A percentile compares a stretch with the other conserved stretches of the same genome.
Evolutionary conservation across 2,329 filamentous ascomycete genomes (phyloP).

Genomic region (Cordyceps javanica): DNA sequence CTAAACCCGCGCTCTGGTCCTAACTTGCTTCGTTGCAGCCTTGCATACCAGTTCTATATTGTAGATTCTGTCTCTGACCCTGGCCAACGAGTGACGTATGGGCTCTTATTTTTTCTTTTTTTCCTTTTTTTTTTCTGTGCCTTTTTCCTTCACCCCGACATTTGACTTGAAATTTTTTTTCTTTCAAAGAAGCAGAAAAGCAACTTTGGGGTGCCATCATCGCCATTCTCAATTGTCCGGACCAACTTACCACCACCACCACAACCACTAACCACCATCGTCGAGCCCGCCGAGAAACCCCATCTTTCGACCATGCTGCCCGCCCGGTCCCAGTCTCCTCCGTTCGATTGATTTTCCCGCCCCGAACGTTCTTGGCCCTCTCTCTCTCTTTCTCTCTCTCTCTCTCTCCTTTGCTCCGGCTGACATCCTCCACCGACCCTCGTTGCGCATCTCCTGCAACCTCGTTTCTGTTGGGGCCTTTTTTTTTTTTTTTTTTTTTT

Average conservation of each 20-base stretch:
- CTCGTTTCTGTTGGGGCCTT: not conserved
- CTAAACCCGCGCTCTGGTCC: too few relatives aligned
- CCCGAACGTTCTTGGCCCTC: not conserved
- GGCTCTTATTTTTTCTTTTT: too few relatives aligned
- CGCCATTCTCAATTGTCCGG: too few relatives aligned
- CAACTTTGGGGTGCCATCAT: too few relatives aligned
- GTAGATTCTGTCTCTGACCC: not conserved
- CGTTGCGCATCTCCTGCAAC: too few relatives aligned
- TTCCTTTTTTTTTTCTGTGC: too few relatives aligned
- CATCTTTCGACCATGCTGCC: constrained; percentile 6
- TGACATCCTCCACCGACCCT: not conserved
- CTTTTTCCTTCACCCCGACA: not conserved
- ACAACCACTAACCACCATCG: not conserved
- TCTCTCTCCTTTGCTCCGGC: not conserved
- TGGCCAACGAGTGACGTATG: constrained; percentile 5
- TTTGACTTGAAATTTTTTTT: too few relatives aligned
- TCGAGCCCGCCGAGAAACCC: too few relatives aligned
- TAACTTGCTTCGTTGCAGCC: not conserved
- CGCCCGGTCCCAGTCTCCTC: not conserved
- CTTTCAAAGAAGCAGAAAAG: too few relatives aligned
- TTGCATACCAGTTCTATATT: not conserved
- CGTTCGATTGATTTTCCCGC: constrained; percentile 7
- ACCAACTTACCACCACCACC: not conserved
- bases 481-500: too few relatives aligned
- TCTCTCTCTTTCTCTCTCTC: not conserved